Percentiles rank a stretch among this genome's conserved stretches.
Evolutionary conservation across 2,329 filamentous ascomycete species (phyloP).

Genomic region (Pyricularia pennisetigena): DNA sequence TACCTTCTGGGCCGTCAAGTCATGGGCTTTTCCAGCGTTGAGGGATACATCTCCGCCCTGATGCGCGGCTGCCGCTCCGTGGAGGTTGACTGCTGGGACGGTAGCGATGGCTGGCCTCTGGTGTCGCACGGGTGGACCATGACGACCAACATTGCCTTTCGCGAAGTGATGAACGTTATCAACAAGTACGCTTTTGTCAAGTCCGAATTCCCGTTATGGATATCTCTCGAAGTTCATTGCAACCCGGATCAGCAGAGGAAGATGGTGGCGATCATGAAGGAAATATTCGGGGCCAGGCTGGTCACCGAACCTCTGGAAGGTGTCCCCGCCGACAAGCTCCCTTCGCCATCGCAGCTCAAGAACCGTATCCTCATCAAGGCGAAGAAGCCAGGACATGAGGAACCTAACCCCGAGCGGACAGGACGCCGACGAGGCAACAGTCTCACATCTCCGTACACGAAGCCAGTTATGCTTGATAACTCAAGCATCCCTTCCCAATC

Average conservation of each 20-base stretch:
- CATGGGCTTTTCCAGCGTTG: constrained; percentile 80
- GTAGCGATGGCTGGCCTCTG: constrained; percentile 73
- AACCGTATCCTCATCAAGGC: constrained; percentile 87
- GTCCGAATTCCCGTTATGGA: constrained; percentile 81
- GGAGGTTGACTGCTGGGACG: constrained; percentile 98
- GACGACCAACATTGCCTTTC: constrained; percentile 81
- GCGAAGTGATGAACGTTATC: constrained; percentile 85
- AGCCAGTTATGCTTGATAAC: constrained; percentile 51
- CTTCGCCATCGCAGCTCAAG: constrained; percentile 78
- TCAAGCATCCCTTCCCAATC: constrained; percentile 39
- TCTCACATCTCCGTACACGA: constrained; percentile 66
- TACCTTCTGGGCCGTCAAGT: constrained; percentile 90
- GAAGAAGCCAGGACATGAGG: constrained; percentile 59
- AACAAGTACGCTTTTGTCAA: constrained; percentile 88
- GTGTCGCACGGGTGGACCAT: constrained; percentile 87
- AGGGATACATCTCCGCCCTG: constrained; percentile 86
- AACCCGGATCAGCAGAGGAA: constrained; percentile 68
- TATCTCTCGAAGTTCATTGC: constrained; percentile 95
- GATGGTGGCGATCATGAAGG: constrained; percentile 86
- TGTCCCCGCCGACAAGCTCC: constrained; percentile 57
- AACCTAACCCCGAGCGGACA: constrained; percentile 24
- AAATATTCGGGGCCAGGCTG: constrained; percentile 71
- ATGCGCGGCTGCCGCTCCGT: constrained; percentile 87
- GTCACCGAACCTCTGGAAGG: constrained; percentile 62
- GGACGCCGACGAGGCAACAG: constrained; percentile 55